Base-by-base conservation (phyloP, 148 eudicot genomes). In the Rhododendron ovatum region DNA sequence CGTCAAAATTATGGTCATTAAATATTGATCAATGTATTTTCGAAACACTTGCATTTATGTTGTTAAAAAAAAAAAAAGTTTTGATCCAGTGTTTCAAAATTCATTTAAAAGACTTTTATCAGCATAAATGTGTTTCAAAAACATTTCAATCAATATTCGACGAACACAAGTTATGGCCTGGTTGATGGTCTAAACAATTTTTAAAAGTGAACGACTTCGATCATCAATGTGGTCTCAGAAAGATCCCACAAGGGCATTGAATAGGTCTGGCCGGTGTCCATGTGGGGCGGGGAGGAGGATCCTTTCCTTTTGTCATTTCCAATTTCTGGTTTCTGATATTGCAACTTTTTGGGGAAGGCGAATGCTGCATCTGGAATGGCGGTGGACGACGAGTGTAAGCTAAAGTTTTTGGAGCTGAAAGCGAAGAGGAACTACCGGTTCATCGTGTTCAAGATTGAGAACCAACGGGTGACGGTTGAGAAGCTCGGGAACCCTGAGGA, bases 311-410 rank as follows among this genome's bases (percentile, higher is more conserved):
- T 7, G 1, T 67, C 2, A 26, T 71, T 26, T 10, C 33, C 33
- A 26, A 26, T 10, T 71, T 71, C 76, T 33, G 0, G 74, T 26
- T 13, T 30, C 35, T 71, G 18, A 30, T 14, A 4, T 14, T 71
- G 61, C 7, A 17, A 20, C 5, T 2, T 61, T 61, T 33, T 71
- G 12, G 37, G 67, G 22, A 82, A 95, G 98, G 94, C 95, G 84
- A 95, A 95, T 85, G 89, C 98, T 26, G 93, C 94, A 50, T 95
- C 98, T 65, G 97, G 98, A 83, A 94, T 91, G 95, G 93, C 93
- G 3, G 98, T 95, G 82, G 83, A 90, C 0, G 96, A 94, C 63
- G 95, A 95, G 2, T 95, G 98, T 88, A 95, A 93, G 92, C 91
- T 89, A 39, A 94, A 89, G 86, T 95, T 95, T 73, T 87, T 86